Evolutionary conservation across 2,329 filamentous ascomycete genomes (phyloP).

Genomic region (Arthrobotrys musiformis): DNA sequence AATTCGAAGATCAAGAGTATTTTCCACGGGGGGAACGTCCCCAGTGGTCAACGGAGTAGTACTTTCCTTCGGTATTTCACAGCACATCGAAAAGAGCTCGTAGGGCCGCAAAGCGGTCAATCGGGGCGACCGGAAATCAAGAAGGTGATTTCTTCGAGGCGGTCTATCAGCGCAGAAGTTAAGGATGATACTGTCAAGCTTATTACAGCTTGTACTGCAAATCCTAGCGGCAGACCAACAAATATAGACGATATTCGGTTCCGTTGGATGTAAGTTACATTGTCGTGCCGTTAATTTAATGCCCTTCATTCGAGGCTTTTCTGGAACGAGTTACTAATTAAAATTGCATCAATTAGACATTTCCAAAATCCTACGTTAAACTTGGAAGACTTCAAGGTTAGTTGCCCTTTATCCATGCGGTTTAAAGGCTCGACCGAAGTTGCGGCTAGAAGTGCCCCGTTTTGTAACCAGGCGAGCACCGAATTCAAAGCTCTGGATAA

Average conservation of each 20-base stretch:
- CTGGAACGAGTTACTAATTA: neutral
- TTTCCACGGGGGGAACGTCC: constrained; percentile 3
- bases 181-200: constrained; percentile 26
- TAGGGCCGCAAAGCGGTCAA: no score
- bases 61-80: constrained; percentile 13
- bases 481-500: no score
- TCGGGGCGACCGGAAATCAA: constrained; percentile 6
- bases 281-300: neutral
- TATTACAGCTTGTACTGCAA: neutral
- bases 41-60: neutral
- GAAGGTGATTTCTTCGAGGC: constrained; percentile 13
- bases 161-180: constrained; percentile 1
- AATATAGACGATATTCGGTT: constrained; percentile 12
- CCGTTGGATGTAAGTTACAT: constrained; percentile 32
- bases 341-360: constrained; percentile 16
- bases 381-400: constrained; percentile 34
- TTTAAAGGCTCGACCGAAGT: neutral
- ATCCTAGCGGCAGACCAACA: neutral
- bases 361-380: constrained; percentile 31
- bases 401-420: no score
- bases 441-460: no score
- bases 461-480: no score
- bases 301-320: neutral
- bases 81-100: neutral
- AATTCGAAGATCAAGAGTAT: neutral